Evolutionary conservation across 164 flowering plant genomes (phyloP).

Genomic region (Dillenia turbinata): DNA sequence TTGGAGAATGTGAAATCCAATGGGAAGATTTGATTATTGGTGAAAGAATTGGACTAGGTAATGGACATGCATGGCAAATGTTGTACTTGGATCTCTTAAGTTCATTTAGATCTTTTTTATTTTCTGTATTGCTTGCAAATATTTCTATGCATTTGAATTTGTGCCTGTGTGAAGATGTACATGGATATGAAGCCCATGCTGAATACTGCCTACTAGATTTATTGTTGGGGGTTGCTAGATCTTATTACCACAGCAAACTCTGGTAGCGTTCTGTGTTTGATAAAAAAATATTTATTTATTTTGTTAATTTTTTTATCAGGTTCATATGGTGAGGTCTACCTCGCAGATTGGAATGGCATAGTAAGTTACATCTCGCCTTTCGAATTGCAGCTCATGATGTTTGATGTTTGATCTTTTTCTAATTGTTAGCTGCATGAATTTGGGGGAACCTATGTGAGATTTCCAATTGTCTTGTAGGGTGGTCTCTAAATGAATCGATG

Average conservation of each 20-base stretch:
- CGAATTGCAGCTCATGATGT: not conserved
- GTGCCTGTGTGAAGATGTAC: too few species aligned
- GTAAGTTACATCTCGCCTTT: conserved; percentile 40
- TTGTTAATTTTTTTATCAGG: conserved; percentile 30
- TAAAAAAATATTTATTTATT: too few species aligned
- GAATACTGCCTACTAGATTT: too few species aligned
- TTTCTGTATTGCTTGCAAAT: not conserved
- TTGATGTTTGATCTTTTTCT: too few species aligned
- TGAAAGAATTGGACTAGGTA: conserved; percentile 99
- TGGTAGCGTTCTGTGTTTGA: too few species aligned
- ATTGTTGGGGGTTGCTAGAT: too few species aligned
- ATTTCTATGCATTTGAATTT: not conserved
- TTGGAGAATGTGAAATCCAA: conserved; percentile 75
- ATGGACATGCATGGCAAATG: conserved; percentile 2
- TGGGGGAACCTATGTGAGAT: not conserved
- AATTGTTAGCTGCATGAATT: not conserved
- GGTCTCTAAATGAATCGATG: too few species aligned
- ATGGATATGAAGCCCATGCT: too few species aligned
- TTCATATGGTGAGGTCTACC: conserved; percentile 97
- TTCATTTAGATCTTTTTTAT: not conserved
- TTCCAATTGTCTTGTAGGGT: too few species aligned
- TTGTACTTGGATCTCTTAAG: not conserved
- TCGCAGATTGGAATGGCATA: conserved; percentile 96
- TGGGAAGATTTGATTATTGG: conserved; percentile 96
- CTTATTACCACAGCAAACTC: too few species aligned